These are phyloP conservation scores for Aspergillus fischeri DNA, from an alignment of 2,329 filamentous ascomycete species.

Conservation along the genomic window DNA sequence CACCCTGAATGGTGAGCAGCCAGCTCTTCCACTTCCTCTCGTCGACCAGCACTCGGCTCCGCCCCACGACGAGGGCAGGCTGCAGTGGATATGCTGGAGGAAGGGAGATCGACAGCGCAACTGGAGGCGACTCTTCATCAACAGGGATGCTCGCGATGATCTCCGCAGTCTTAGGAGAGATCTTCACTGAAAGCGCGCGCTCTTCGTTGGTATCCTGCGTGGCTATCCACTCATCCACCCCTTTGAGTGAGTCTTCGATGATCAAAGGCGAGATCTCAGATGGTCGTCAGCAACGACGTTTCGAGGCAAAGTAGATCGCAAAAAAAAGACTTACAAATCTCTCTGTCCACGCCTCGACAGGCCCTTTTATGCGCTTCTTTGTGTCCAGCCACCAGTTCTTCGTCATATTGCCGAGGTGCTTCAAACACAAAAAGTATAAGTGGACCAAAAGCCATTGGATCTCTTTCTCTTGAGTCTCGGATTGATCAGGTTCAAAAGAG, in stretches of 20 bases:
- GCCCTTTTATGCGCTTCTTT: constrained; percentile 70
- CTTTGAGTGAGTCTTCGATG: constrained; percentile 36
- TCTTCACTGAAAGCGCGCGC: constrained; percentile 59
- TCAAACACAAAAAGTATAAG: constrained; percentile 77
- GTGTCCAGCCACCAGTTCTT: constrained; percentile 82
- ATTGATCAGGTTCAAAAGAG: constrained; percentile 56
- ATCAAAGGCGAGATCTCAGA: constrained; percentile 41
- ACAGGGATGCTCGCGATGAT: constrained; percentile 81
- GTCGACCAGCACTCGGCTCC: constrained; percentile 79
- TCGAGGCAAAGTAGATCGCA: not conserved
- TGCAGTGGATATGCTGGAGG: constrained; percentile 80
- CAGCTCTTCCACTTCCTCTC: constrained; percentile 92
- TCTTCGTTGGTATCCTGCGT: constrained; percentile 49
- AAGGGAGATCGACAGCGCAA: constrained; percentile 75
- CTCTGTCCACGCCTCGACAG: constrained; percentile 80
- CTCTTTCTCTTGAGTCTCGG: constrained; percentile 65
- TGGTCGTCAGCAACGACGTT: constrained; percentile 5
- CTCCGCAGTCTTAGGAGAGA: constrained; percentile 67
- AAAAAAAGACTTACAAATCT: constrained; percentile 70
- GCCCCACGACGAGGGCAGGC: constrained; percentile 67
- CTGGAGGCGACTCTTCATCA: constrained; percentile 79
- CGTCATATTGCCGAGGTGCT: constrained; percentile 71
- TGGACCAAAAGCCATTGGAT: constrained; percentile 81
- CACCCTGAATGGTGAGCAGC: constrained; percentile 82
- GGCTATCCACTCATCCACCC: constrained; percentile 39